Percentiles rank a stretch among this genome's conserved stretches.
Evolutionary conservation across 2,329 filamentous ascomycete genomes (phyloP).

Genomic region (Sarocladium oryzae): DNA sequence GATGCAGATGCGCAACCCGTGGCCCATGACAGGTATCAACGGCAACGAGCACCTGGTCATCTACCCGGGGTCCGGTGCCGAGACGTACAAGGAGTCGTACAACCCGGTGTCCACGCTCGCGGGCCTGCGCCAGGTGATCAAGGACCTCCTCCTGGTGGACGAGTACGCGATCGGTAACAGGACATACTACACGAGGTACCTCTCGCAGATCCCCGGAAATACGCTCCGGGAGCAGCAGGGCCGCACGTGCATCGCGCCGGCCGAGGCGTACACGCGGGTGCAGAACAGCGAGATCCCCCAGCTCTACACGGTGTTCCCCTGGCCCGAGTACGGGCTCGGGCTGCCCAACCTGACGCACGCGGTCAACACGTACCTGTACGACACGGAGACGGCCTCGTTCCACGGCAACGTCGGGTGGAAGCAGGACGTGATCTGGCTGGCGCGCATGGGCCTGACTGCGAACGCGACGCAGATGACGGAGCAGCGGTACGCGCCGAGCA

Average conservation of each 20-base stretch:
- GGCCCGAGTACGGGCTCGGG: constrained; percentile 9
- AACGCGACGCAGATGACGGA: constrained; percentile 8
- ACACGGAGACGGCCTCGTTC: constrained; percentile 8
- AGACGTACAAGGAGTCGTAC: constrained; percentile 12
- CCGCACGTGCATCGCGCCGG: constrained; percentile 7
- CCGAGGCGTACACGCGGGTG: constrained; percentile 7
- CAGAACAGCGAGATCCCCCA: constrained; percentile 10
- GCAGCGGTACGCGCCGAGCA: constrained; percentile 7
- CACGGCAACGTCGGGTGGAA: constrained; percentile 10
- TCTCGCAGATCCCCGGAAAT: constrained; percentile 6
- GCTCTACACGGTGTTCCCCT: constrained; percentile 10
- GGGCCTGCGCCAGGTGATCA: constrained; percentile 7
- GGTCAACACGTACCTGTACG: constrained; percentile 7
- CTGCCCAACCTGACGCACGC: constrained; percentile 10
- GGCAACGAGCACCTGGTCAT: constrained; percentile 11
- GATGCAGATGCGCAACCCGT: constrained; percentile 6
- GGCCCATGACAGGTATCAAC: constrained; percentile 9
- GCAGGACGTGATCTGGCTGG: constrained; percentile 11
- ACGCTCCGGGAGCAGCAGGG: constrained; percentile 6
- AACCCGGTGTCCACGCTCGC: constrained; percentile 9
- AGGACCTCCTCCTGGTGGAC: constrained; percentile 6
- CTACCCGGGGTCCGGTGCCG: constrained; percentile 10
- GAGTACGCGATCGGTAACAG: constrained; percentile 4
- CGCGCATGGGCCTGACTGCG: constrained; percentile 10
- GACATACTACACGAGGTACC: constrained; percentile 6